Base-by-base conservation (phyloP, 1,284 basidiomycete species). In the Puccinia novopanici region DNA sequence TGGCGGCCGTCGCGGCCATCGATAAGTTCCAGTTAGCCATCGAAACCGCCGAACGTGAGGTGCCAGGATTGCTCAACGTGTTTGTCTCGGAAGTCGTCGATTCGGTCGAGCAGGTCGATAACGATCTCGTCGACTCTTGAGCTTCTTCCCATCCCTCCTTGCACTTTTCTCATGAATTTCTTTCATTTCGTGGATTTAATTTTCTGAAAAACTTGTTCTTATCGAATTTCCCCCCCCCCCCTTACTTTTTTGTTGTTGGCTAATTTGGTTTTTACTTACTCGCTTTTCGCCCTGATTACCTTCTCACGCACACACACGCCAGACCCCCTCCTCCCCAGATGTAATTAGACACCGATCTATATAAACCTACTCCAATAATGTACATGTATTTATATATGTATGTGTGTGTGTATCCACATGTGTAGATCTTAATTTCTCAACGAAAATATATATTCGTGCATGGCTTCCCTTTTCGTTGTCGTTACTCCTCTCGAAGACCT, bases 11-110 rank as follows among this genome's bases (percentile, higher is more conserved):
- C 81, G 88, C 92, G 40, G 92, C 92, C 15, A 89, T 98, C 73
- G 92, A 91, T 81, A 89, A 91, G 68, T 88, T 97, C 17, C 92
- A 95, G 84, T 89, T 92, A 68, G 94, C 95, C 3, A 95, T 97
- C 84, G 92, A 93, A 59, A 93, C 95, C 37, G 94, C 94, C 3
- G 95, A 98, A 87, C 70, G 77, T 19, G 74, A 67, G 40, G 93
- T 93, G 83, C 92, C 92, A 48, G 92, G 92, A 27, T 90, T 93
- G 57, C 91, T 92, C 27, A 86, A 92, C 87, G 92, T 93, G 84
- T 88, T 93, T 63, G 90, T 93, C 79, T 92, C 92, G 85, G 92
- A 93, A 86, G 92, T 93, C 82, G 92, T 93, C 30, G 92, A 93
- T 85, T 93, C 92, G n/a, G 92, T 93, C n/a, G 92, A 93, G 85